phyloP scores from a whole-genome alignment of 192 early-diverging fungal genomes.

The Coemansia sp. region DNA sequence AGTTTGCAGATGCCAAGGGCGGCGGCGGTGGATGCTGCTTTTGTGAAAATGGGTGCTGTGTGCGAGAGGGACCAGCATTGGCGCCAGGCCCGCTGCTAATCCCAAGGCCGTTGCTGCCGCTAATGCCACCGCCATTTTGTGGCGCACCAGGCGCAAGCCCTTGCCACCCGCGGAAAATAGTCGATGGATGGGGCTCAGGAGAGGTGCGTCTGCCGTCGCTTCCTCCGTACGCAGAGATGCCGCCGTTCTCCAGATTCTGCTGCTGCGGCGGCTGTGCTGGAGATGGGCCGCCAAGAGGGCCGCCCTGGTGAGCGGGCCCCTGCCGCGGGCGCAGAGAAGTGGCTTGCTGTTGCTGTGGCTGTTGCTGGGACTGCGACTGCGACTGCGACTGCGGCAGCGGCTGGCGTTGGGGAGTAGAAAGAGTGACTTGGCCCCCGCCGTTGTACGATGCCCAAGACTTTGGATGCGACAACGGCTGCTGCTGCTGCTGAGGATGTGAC shows the following conservation, averaged over 20 bases:
- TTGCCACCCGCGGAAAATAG: not conserved
- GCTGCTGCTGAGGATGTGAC: conserved; percentile 6
- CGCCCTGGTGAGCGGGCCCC: not conserved
- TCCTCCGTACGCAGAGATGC: not conserved
- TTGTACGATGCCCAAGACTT: conserved; percentile 7
- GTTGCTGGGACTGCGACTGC: not conserved
- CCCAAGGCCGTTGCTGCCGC: conserved; percentile 1
- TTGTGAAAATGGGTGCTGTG: conserved; percentile 6
- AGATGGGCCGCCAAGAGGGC: not conserved
- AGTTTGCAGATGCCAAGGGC: not conserved
- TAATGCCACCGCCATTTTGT: not conserved
- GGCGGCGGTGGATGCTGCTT: conserved; percentile 24
- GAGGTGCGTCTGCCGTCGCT: not conserved
- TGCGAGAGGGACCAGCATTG: not conserved
- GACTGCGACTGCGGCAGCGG: not conserved
- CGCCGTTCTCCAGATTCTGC: not conserved
- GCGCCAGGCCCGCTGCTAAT: not conserved
- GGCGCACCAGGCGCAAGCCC: not conserved
- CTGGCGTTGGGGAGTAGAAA: not conserved
- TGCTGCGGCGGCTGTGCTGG: not conserved
- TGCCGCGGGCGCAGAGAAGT: not conserved
- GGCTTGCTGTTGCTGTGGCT: conserved; percentile 1
- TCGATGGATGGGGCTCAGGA: not conserved
- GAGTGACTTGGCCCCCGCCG: not conserved
- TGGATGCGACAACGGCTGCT: not conserved